phyloP scores from a whole-genome alignment of 495 filamentous ascomycete species.

The Alectoria sarmentosa region DNA sequence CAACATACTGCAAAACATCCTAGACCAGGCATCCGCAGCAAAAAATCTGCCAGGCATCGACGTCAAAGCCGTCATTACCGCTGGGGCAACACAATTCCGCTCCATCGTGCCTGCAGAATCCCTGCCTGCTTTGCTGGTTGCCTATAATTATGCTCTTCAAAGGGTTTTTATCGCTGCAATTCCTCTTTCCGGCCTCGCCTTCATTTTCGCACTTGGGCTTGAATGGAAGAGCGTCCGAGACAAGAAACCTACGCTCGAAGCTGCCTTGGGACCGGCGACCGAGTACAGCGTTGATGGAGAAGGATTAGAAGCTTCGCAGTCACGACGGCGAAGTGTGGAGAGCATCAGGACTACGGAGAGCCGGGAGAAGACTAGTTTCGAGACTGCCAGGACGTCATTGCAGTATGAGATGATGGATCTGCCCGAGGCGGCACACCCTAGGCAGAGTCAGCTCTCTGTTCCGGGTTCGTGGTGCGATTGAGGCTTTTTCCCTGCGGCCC shows the following conservation, averaged over 20 bases:
- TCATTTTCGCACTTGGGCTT: constrained; percentile 46
- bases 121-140: constrained; percentile 44
- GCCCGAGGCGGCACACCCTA: constrained; percentile 4
- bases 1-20: constrained; percentile 57
- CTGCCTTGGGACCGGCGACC: constrained; percentile 16
- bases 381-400: constrained; percentile 20
- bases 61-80: constrained; percentile 38
- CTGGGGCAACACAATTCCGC: constrained; percentile 55
- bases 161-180: constrained; percentile 52
- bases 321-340: constrained; percentile 16
- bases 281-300: constrained; percentile 11
- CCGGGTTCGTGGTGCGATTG: constrained; percentile 16
- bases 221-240: constrained; percentile 63
- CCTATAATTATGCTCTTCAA: constrained; percentile 55
- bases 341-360: constrained; percentile 4
- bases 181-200: constrained; percentile 45
- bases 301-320: constrained; percentile 2
- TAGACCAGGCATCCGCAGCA: constrained; percentile 42
- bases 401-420: background rate
- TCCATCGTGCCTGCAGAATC: constrained; percentile 33
- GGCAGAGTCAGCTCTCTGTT: constrained; percentile 15
- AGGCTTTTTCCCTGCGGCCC: background rate
- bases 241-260: constrained; percentile 18
- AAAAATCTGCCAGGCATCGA: constrained; percentile 40
- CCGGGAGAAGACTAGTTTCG: constrained; percentile 17